phyloP scores from a whole-genome alignment of 768 basidiomycete genomes.

The Boletus reticulatus region DNA sequence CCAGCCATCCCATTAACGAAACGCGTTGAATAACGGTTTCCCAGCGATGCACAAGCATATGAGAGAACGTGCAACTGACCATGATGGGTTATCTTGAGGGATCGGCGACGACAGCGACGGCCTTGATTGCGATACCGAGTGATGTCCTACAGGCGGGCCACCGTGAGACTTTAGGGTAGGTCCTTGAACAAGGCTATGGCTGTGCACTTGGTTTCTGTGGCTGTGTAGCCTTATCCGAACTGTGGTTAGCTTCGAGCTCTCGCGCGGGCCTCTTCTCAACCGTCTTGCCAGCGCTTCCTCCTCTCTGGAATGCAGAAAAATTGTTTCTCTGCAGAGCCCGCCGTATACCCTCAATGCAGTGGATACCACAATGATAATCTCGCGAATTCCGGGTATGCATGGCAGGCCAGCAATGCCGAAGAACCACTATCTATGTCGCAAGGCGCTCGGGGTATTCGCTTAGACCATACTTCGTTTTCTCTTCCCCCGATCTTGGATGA shows the following conservation, averaged over 20 bases:
- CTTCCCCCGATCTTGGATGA: conserved; percentile 10
- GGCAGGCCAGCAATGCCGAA: conserved; percentile 25
- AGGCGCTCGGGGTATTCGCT: conserved; percentile 2
- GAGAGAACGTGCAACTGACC: conserved; percentile 26
- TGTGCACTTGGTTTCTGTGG: not conserved
- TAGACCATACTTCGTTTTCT: conserved; percentile 4
- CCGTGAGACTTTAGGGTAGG: conserved; percentile 26
- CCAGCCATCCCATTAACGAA: conserved; percentile 22
- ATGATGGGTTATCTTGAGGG: conserved; percentile 32
- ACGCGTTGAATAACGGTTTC: not conserved
- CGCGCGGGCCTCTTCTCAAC: not conserved
- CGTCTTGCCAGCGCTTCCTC: not conserved
- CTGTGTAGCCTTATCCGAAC: too few relatives aligned
- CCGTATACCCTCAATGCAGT: conserved; percentile 18
- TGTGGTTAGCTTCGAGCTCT: too few relatives aligned
- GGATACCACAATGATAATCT: conserved; percentile 17
- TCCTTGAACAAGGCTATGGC: not conserved
- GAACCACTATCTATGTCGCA: conserved; percentile 7
- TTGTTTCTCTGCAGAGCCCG: conserved; percentile 1
- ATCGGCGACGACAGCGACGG: conserved; percentile 17
- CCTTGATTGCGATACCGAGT: conserved; percentile 22
- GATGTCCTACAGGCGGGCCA: not conserved
- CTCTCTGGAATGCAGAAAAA: conserved; percentile 24
- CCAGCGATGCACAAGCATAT: not conserved
- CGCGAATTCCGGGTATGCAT: conserved; percentile 12